Percentiles rank a stretch among this genome's conserved stretches.
Evolutionary conservation across 306 rosid species (phyloP).

Genomic region (Rubus idaeus): DNA sequence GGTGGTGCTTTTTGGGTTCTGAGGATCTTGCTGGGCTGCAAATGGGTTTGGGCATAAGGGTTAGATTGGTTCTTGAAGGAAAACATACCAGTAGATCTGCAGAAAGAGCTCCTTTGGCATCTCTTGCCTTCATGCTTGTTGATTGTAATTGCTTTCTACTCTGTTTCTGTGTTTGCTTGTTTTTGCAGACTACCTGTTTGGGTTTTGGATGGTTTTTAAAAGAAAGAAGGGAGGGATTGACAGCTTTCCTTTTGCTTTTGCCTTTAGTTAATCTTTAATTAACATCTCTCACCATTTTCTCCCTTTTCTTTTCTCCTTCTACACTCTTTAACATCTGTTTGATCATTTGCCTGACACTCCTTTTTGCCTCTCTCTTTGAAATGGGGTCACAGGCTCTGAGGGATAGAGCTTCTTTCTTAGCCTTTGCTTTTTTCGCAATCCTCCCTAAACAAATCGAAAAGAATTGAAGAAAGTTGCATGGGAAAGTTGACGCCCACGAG

Average conservation of each 20-base stretch:
- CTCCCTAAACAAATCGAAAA: slow-evolving; percentile 12
- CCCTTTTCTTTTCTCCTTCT: neutral
- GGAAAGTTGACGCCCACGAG: slow-evolving; percentile 65
- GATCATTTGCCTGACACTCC: slow-evolving; percentile 34
- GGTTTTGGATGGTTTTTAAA: slow-evolving; percentile 41
- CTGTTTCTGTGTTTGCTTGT: neutral
- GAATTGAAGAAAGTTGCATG: slow-evolving; percentile 32
- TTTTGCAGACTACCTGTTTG: slow-evolving; percentile 32
- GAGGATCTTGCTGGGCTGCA: slow-evolving; percentile 81
- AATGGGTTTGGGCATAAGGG: slow-evolving; percentile 74
- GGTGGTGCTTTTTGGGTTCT: slow-evolving; percentile 48
- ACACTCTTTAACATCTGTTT: slow-evolving; percentile 31
- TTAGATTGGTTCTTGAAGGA: slow-evolving; percentile 73
- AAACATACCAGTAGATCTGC: slow-evolving; percentile 87
- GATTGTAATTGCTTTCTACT: neutral
- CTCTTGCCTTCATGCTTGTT: slow-evolving; percentile 49
- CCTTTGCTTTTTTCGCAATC: slow-evolving; percentile 22
- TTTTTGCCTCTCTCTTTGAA: slow-evolving; percentile 40
- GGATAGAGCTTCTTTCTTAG: slow-evolving; percentile 25
- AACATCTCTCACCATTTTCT: neutral
- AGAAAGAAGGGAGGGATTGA: slow-evolving; percentile 40
- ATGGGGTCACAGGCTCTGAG: slow-evolving; percentile 46
- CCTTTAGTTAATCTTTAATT: slow-evolving; percentile 40
- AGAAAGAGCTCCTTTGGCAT: slow-evolving; percentile 52
- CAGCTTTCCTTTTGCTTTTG: slow-evolving; percentile 58